Evolutionary conservation across 1,139 yeast species (phyloP).

Genomic region (Debaryomycetaceae sp.): DNA sequence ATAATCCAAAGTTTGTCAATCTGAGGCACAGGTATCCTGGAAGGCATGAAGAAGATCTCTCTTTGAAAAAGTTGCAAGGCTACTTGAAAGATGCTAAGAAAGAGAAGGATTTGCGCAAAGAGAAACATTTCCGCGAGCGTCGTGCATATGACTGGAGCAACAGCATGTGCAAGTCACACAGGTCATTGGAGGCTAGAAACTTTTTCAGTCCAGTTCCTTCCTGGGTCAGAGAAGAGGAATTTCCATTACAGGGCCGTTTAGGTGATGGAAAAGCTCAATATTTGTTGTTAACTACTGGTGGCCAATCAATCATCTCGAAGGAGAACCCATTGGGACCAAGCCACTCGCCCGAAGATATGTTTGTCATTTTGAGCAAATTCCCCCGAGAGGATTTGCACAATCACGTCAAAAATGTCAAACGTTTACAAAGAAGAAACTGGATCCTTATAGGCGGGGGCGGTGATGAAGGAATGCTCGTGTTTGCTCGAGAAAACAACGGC

Average conservation of each 20-base stretch:
- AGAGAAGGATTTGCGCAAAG: slow-evolving; percentile 34
- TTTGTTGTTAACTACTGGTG: slow-evolving; percentile 42
- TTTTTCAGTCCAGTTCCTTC: slow-evolving; percentile 44
- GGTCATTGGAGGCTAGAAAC: slow-evolving; percentile 39
- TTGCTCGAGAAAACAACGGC: slow-evolving; percentile 14
- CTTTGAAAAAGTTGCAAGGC: slow-evolving; percentile 18
- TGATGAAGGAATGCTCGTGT: slow-evolving; percentile 24
- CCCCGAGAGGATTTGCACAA: slow-evolving; percentile 23
- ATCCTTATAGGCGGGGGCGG: slow-evolving; percentile 30
- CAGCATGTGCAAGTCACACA: slow-evolving; percentile 28
- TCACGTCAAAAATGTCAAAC: slow-evolving; percentile 26
- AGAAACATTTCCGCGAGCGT: slow-evolving; percentile 42
- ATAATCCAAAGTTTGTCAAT: slow-evolving; percentile 3
- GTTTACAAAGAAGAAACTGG: slow-evolving; percentile 31
- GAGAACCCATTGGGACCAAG: slow-evolving; percentile 38
- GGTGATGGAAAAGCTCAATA: slow-evolving; percentile 21
- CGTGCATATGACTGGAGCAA: slow-evolving; percentile 54
- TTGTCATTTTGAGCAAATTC: slow-evolving; percentile 40
- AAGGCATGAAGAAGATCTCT: slow-evolving; percentile 16
- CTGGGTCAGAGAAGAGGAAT: slow-evolving; percentile 3
- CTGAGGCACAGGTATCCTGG: slow-evolving; percentile 2
- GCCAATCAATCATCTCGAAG: slow-evolving; percentile 32
- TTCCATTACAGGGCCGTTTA: neutral
- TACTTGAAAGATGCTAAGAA: slow-evolving; percentile 44
- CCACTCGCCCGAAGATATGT: slow-evolving; percentile 39